Evolutionary conservation across 176 grass and related monocot species (phyloP).

Genomic region (Zoysia pacifica): DNA sequence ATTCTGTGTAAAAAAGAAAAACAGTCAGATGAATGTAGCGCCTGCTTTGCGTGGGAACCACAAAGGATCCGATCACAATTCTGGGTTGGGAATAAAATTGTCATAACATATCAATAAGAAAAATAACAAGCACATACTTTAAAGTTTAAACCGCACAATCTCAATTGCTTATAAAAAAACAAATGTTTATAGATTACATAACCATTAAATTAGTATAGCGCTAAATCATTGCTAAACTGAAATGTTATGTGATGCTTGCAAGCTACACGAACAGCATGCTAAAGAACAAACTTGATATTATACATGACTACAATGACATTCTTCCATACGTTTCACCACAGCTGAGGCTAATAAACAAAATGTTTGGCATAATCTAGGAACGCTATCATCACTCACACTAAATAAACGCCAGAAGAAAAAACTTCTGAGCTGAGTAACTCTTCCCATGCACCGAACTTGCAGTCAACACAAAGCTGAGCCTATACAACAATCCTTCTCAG

Average conservation of each 20-base stretch:
- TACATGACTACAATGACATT: constrained; percentile 29
- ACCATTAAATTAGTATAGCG: background rate
- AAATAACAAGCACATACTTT: background rate
- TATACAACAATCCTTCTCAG: too few relatives aligned
- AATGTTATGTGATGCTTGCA: background rate
- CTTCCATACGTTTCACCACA: constrained; percentile 11
- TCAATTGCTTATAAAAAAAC: background rate
- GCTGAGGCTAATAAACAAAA: background rate
- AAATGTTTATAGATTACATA: background rate
- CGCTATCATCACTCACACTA: too few relatives aligned
- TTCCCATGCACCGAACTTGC: background rate
- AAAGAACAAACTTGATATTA: constrained; percentile 23
- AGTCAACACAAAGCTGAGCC: constrained; percentile 18
- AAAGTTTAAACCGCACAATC: background rate
- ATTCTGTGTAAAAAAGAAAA: too few relatives aligned
- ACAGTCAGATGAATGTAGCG: too few relatives aligned
- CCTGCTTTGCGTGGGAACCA: too few relatives aligned
- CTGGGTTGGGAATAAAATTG: too few relatives aligned
- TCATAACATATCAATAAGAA: too few relatives aligned
- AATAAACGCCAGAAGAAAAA: constrained; percentile 23
- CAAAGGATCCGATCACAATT: too few relatives aligned
- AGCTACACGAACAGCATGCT: constrained; percentile 1
- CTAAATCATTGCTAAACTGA: background rate
- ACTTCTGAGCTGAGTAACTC: constrained; percentile 21
- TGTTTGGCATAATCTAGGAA: constrained; percentile 1